Conservation (phyloP, 306 rosid genomes). For the Lupinus albus region DNA sequence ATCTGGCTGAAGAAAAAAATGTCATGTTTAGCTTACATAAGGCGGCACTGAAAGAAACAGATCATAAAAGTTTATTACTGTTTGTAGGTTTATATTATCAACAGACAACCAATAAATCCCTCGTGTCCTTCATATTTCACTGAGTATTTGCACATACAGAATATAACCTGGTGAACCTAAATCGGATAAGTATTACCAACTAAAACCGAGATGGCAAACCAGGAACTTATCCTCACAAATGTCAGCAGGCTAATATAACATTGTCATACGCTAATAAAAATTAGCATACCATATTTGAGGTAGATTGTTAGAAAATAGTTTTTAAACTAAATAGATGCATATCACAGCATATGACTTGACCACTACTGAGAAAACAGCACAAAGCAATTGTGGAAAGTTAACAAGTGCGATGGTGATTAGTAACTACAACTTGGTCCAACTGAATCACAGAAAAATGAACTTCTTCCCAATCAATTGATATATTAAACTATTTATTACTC, state of each 20-base stretch:
- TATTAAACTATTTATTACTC: neutral
- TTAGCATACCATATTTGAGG: neutral
- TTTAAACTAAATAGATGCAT: neutral
- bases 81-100: conserved; percentile 13
- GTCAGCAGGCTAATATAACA: conserved; percentile 10
- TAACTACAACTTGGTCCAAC: neutral
- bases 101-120: neutral
- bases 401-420: neutral
- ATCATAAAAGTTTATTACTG: conserved; percentile 2
- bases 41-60: conserved; percentile 17
- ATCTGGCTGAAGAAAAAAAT: neutral
- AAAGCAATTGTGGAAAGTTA: neutral
- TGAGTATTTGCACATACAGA: neutral
- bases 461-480: neutral
- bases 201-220: neutral
- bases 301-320: neutral
- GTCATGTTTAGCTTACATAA: neutral
- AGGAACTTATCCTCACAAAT: conserved; percentile 7
- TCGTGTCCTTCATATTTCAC: neutral
- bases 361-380: conserved; percentile 3
- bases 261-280: neutral
- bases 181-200: neutral
- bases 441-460: neutral
- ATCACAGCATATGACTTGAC: neutral
- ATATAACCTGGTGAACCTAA: conserved; percentile 1